Percentiles rank a stretch among this genome's conserved stretches.
phyloP scores from a whole-genome alignment of 225 moss, liverwort and hornwort genomes.

The Climacium dendroides region DNA sequence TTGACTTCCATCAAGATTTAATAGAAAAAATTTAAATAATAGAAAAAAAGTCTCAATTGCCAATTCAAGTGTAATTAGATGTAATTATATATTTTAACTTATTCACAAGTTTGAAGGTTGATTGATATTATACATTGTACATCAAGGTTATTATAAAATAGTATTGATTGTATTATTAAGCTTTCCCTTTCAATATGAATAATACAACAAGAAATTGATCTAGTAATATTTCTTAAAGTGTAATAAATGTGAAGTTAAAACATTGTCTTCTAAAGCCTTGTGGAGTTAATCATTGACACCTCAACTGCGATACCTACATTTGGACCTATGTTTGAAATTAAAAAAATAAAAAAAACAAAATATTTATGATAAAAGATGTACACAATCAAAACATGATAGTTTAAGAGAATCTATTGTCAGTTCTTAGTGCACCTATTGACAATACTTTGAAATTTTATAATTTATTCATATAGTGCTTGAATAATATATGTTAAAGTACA shows the following conservation, averaged over 20 bases:
- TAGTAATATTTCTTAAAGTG: not conserved
- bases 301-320: not conserved
- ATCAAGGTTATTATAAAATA: not conserved
- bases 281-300: not conserved
- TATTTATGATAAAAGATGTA: not conserved
- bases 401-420: not conserved
- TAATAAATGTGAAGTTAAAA: not conserved
- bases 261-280: not conserved
- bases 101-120: not conserved
- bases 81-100: not conserved
- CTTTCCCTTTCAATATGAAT: not conserved
- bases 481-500: not conserved
- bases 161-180: not conserved
- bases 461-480: not conserved
- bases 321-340: too few species aligned
- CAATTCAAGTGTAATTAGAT: accelerated
- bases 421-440: not conserved
- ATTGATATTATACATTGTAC: not conserved
- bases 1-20: not conserved
- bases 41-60: not conserved
- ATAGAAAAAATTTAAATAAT: not conserved
- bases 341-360: not conserved
- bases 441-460: not conserved
- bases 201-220: not conserved
- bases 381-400: not conserved